Conservation (phyloP, 768 basidiomycete genomes). For the Aureoboletus auriporus region DNA sequence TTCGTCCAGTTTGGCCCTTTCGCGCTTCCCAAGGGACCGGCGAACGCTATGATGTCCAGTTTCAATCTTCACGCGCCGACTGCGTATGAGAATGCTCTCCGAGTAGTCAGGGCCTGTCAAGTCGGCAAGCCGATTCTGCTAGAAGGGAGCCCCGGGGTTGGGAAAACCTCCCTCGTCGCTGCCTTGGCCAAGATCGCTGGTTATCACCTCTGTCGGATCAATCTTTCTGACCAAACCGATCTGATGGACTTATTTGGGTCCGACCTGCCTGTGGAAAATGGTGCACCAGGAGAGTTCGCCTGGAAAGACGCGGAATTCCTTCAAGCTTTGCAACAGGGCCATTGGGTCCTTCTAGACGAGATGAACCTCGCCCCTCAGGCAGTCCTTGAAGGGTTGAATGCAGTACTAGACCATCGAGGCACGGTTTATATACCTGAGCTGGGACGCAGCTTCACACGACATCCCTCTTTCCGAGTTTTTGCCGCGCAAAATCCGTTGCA, state of each 20-base stretch:
- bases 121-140: conserved; percentile 87
- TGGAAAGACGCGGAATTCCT: conserved; percentile 99
- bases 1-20: conserved; percentile 71
- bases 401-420: conserved; percentile 92
- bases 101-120: conserved; percentile 87
- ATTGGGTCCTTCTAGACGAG: conserved; percentile 97
- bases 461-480: conserved; percentile 94
- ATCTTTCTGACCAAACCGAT: conserved; percentile 97
- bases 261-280: conserved; percentile 92
- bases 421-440: conserved; percentile 94
- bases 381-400: conserved; percentile 94
- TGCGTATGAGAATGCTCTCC: conserved; percentile 80
- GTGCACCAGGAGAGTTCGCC: conserved; percentile 85
- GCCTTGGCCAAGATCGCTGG: conserved; percentile 82
- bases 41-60: conserved; percentile 27
- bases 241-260: conserved; percentile 94
- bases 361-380: conserved; percentile 99
- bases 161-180: conserved; percentile 90
- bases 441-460: conserved; percentile 79
- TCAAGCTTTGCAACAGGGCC: conserved; percentile 87
- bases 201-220: conserved; percentile 84
- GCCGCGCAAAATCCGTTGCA: conserved; percentile 96
- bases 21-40: conserved; percentile 57
- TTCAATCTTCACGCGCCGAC: conserved; percentile 92
- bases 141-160: conserved; percentile 97